These are phyloP conservation scores for Aspergillus awamori DNA, from an alignment of 2,329 filamentous ascomycete species.

Conservation along the genomic window DNA sequence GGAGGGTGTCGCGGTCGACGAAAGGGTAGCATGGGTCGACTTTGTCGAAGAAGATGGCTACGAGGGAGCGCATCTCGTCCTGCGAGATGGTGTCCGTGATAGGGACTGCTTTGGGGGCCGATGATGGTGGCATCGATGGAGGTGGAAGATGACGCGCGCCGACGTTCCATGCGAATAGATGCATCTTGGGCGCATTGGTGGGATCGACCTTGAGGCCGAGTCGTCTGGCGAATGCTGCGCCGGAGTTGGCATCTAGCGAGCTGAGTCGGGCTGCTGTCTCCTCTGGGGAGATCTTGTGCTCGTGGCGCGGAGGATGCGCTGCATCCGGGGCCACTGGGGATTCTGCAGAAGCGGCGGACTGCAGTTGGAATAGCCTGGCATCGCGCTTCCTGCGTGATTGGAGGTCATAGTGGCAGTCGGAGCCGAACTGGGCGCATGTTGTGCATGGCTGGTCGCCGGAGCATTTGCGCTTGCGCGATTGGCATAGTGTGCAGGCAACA, in stretches of 20 bases:
- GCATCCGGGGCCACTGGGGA: slow-evolving; percentile 7
- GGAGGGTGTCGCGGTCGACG: slow-evolving; percentile 33
- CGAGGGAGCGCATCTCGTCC: slow-evolving; percentile 52
- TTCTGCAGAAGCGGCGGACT: slow-evolving; percentile 17
- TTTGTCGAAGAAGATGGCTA: slow-evolving; percentile 56
- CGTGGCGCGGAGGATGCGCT: slow-evolving; percentile 12
- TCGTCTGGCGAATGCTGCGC: slow-evolving; percentile 58
- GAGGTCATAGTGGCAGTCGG: slow-evolving; percentile 54
- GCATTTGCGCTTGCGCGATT: slow-evolving; percentile 60
- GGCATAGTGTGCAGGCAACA: slow-evolving; percentile 55
- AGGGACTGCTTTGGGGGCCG: slow-evolving; percentile 24
- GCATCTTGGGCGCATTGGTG: slow-evolving; percentile 55
- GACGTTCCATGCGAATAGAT: slow-evolving; percentile 62
- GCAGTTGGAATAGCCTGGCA: slow-evolving; percentile 25
- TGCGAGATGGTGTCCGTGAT: slow-evolving; percentile 54
- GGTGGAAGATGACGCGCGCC: slow-evolving; percentile 26
- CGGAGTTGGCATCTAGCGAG: slow-evolving; percentile 60
- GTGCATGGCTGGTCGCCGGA: slow-evolving; percentile 57
- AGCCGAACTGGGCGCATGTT: slow-evolving; percentile 58
- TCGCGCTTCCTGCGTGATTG: slow-evolving; percentile 37
- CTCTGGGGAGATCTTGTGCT: slow-evolving; percentile 18
- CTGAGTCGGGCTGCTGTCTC: slow-evolving; percentile 30
- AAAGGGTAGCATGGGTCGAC: slow-evolving; percentile 59
- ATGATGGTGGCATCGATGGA: slow-evolving; percentile 13
- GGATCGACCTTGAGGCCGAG: slow-evolving; percentile 58